Base-by-base conservation (phyloP, 805 yeast genomes). In the Teunomyces atbi region DNA sequence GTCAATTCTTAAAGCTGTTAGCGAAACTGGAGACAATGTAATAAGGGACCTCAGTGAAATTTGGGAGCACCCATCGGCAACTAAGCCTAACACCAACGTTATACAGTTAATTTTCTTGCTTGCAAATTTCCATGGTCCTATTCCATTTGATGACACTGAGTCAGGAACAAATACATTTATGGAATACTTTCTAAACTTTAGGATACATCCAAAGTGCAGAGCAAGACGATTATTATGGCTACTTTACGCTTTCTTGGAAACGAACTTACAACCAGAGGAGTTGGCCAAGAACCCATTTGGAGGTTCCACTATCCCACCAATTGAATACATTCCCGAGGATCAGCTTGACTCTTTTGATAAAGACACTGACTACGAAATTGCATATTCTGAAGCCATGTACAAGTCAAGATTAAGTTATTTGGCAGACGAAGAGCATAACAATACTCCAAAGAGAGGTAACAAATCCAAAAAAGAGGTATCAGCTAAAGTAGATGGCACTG, bases 1-100 rank as follows among this genome's bases (percentile, higher is more conserved):
- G 62, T 84, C 95, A 0, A 92, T 92, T 16, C 66, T 92, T 54
- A 92, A 92, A 67, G 88, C 94, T 0, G 89, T 91, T 2, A 82
- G 91, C 55, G 96, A 91, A 57, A 36, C 40, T 10, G 81, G 81
- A 40, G 73, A 79, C 18, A 69, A 65, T 11, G 79, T 79, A 41
- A 78, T 81, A 26, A 73, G 72, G 19, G 62, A 69, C 5, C 64
- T 74, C 44, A 76, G 74, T 33, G 84, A 77, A 27, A 69, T 86
- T 44, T 59, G 69, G 33, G 53, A 53, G 1, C 48, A 54, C 6
- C 72, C 71, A 29, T 66, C 61, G 32, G 49, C 34, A 45, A 27
- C 41, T 7, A 70, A 66, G 52, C 76, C 75, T 6, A 91, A 89
- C 61, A 82, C 95, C 2, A 70, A 70, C 50, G 58, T 69, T 15